These are phyloP conservation scores for Phytophthora chlamydospora DNA, from an alignment of 352 stramenopile species.

Conservation along the genomic window DNA sequence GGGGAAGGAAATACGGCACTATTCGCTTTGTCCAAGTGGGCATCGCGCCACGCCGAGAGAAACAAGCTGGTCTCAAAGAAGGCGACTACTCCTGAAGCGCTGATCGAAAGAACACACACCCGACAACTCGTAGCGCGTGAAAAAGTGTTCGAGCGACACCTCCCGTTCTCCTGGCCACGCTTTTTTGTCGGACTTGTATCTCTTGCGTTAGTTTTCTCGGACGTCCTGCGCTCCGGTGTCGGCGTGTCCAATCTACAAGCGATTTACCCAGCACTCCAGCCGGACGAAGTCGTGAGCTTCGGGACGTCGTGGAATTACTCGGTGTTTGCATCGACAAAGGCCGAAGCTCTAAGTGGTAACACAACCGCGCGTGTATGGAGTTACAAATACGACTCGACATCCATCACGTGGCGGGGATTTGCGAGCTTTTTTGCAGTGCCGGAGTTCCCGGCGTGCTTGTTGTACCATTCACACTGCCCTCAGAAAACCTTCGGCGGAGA, in stretches of 20 bases:
- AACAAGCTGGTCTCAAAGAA: conserved; percentile 16
- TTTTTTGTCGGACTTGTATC: conserved; percentile 32
- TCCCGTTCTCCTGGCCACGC: conserved; percentile 38
- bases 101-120: conserved; percentile 28
- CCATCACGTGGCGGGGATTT: conserved; percentile 36
- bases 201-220: conserved; percentile 37
- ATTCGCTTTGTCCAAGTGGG: conserved; percentile 25
- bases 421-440: conserved; percentile 17
- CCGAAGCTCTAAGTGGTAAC: conserved; percentile 12
- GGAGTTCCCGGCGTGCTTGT: conserved; percentile 36
- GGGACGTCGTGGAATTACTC: conserved; percentile 42
- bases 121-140: conserved; percentile 28
- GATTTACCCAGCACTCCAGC: conserved; percentile 34
- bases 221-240: conserved; percentile 40
- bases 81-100: conserved; percentile 5
- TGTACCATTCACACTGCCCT: conserved; percentile 33
- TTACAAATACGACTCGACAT: conserved; percentile 54
- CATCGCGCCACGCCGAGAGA: conserved; percentile 18
- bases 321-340: conserved; percentile 27
- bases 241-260: conserved; percentile 22
- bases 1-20: conserved; percentile 10
- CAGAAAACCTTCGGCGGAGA: conserved; percentile 12
- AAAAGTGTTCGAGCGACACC: conserved; percentile 30
- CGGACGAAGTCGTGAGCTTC: conserved; percentile 38
- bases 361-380: conserved; percentile 30